Conservation (phyloP, 495 filamentous ascomycete genomes). For the Antarctomyces pellizariae region DNA sequence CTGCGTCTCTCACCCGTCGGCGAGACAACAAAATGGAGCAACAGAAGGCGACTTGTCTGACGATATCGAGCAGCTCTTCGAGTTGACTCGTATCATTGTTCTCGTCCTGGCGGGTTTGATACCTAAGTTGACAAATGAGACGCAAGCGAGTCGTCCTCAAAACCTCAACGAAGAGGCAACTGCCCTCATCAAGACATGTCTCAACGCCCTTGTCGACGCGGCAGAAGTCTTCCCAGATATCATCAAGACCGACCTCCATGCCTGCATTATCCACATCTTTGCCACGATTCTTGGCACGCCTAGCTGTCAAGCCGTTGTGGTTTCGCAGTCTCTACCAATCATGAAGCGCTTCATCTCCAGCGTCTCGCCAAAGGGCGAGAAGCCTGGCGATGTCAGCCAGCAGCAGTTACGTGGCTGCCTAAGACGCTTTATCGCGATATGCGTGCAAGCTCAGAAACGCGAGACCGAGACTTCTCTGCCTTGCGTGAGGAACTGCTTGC, state of each 20-base stretch:
- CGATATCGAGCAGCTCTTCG: conserved; percentile 95
- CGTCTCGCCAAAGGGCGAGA: conserved; percentile 28
- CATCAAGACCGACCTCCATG: conserved; percentile 90
- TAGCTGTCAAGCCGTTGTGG: conserved; percentile 64
- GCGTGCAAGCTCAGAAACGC: conserved; percentile 61
- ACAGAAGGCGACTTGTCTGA: conserved; percentile 63
- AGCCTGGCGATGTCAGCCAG: conserved; percentile 11
- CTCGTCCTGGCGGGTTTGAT: conserved; percentile 69
- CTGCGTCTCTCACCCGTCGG: conserved; percentile 75
- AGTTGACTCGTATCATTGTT: conserved; percentile 85
- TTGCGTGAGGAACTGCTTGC: conserved; percentile 80
- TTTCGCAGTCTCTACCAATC: conserved; percentile 76
- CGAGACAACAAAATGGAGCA: conserved; percentile 38
- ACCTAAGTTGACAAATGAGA: conserved; percentile 62
- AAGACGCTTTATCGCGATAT: conserved; percentile 53
- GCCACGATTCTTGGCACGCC: conserved; percentile 74
- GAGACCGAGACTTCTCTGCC: conserved; percentile 58
- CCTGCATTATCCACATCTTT: conserved; percentile 92
- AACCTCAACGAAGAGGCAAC: conserved; percentile 69
- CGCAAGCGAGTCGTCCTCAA: conserved; percentile 42
- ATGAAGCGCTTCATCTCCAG: conserved; percentile 72
- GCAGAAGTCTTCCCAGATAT: conserved; percentile 88
- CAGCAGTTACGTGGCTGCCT: conserved; percentile 47
- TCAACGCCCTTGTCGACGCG: conserved; percentile 78
- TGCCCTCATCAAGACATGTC: conserved; percentile 48